Conservation (phyloP, 139 green algal genomes). For the Chlamydomonas applanata region DNA sequence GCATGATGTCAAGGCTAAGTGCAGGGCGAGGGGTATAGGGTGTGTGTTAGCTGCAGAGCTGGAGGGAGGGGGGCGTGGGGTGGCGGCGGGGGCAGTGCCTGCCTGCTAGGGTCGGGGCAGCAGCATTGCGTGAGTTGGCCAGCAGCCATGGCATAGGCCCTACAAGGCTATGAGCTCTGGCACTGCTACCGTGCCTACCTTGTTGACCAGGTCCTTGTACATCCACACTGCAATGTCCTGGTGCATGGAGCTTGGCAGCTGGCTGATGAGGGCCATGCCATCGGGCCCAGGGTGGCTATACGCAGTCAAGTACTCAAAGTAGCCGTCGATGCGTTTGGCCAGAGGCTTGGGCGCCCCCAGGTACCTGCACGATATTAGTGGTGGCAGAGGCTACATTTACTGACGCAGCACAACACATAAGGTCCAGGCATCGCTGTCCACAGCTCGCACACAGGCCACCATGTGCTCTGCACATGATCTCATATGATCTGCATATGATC, state of each 20-base stretch:
- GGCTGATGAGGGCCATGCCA: constrained; percentile 47
- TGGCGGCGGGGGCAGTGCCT: too few species aligned
- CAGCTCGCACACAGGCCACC: not conserved
- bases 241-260: constrained; percentile 53
- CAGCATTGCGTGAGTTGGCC: too few species aligned
- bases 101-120: too few species aligned
- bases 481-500: not conserved
- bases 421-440: not conserved
- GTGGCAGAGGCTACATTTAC: not conserved
- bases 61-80: too few species aligned
- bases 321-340: constrained; percentile 29
- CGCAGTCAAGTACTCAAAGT: constrained; percentile 45
- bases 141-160: too few species aligned
- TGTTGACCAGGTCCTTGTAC: constrained; percentile 47
- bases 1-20: not conserved
- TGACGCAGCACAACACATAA: not conserved
- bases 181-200: too few species aligned
- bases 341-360: constrained; percentile 36
- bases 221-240: constrained; percentile 52
- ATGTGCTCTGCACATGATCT: not conserved
- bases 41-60: too few species aligned
- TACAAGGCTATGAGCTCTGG: too few species aligned
- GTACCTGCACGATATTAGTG: too few species aligned
- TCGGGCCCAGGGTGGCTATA: constrained; percentile 59
- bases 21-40: too few species aligned